A percentile compares a stretch with the other conserved stretches of the same genome.
Conservation (phyloP, 306 rosid genomes). For the Chamaecrista fasciculata region DNA sequence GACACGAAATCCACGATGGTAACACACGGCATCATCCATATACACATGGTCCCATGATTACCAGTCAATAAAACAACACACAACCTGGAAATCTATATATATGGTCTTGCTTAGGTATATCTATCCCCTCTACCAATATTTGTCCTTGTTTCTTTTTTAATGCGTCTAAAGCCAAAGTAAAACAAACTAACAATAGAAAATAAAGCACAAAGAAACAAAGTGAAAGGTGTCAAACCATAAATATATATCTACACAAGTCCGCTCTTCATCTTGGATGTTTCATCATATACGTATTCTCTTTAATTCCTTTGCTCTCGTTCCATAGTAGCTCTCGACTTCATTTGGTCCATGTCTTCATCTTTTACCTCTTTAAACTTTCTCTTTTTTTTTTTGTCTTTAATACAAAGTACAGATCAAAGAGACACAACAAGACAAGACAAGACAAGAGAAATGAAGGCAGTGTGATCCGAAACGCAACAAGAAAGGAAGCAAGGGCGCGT, state of each 20-base stretch:
- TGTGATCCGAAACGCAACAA: too few species aligned
- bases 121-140: conserved; percentile 22
- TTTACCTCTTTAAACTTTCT: conserved; percentile 24
- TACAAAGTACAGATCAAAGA: background rate
- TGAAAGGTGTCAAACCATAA: too few species aligned
- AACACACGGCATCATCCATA: conserved; percentile 14
- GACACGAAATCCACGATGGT: background rate
- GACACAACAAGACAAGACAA: conserved; percentile 3
- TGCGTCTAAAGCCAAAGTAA: conserved; percentile 4
- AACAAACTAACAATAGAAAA: conserved; percentile 15
- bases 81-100: background rate
- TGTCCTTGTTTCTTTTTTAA: conserved; percentile 15
- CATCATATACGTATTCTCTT: too few species aligned
- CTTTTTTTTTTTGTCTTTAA: background rate
- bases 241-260: too few species aligned
- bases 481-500: too few species aligned
- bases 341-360: background rate
- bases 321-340: too few species aligned
- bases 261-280: too few species aligned
- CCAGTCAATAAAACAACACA: conserved; percentile 24
- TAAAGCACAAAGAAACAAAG: conserved; percentile 31
- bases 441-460: too few species aligned
- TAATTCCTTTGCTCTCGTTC: too few species aligned
- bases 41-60: conserved; percentile 22
- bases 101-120: conserved; percentile 15